Evolutionary conservation across 768 basidiomycete species (phyloP).

Genomic region (Holtermannia corniformis): DNA sequence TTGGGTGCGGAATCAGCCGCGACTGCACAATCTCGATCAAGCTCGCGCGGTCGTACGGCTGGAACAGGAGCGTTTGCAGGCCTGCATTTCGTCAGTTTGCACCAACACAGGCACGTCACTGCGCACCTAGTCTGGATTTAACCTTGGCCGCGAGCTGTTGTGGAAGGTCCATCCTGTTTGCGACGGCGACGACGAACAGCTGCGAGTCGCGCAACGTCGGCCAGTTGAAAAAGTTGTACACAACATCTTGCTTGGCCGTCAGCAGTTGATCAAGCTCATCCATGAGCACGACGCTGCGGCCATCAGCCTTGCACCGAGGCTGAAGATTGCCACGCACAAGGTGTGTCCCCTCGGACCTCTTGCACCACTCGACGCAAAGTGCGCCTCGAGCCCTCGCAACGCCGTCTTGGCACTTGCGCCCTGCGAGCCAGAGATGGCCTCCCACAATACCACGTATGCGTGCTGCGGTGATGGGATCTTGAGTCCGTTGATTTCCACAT

Average conservation of each 20-base stretch:
- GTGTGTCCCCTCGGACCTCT: conserved; percentile 71
- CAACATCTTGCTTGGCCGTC: conserved; percentile 92
- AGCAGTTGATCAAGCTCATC: conserved; percentile 96
- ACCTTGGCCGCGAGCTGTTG: conserved; percentile 90
- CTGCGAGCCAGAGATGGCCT: conserved; percentile 76
- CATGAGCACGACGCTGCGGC: conserved; percentile 83
- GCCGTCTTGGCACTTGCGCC: conserved; percentile 65
- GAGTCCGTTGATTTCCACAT: conserved; percentile 95
- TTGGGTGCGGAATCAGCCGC: conserved; percentile 51
- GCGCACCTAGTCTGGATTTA: conserved; percentile 74
- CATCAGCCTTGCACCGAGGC: neutral
- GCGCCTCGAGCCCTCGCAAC: conserved; percentile 60
- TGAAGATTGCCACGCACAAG: conserved; percentile 51
- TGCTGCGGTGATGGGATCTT: conserved; percentile 85
- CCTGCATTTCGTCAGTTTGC: conserved; percentile 14
- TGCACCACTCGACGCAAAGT: conserved; percentile 53
- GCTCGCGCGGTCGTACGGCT: conserved; percentile 64
- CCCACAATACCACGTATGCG: conserved; percentile 87
- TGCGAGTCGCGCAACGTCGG: conserved; percentile 80
- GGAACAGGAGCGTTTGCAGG: conserved; percentile 49
- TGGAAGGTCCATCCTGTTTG: conserved; percentile 96
- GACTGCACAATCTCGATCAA: conserved; percentile 79
- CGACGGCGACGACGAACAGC: conserved; percentile 89
- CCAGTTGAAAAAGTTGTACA: conserved; percentile 99
- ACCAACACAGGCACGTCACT: neutral